Evolutionary conservation across 495 filamentous ascomycete species (phyloP).

Genomic region (Aspergillus olivimuriae): DNA sequence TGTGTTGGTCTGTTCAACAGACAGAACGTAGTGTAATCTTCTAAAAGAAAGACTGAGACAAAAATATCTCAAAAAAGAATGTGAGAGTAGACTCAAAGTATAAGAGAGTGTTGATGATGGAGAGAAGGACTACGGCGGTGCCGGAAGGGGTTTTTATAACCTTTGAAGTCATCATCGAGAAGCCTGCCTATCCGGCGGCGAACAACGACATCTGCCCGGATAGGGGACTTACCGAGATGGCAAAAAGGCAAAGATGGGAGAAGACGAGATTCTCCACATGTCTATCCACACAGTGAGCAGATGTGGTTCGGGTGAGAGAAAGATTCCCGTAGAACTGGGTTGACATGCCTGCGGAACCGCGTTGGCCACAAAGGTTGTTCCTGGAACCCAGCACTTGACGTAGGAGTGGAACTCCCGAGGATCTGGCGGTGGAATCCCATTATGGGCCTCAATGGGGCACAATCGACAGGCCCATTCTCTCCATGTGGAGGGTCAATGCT

Average conservation of each 20-base stretch:
- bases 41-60: not conserved
- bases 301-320: not conserved
- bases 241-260: not conserved
- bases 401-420: not conserved
- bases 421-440: not conserved
- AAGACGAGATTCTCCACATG: not conserved
- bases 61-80: not conserved
- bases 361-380: not conserved
- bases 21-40: not conserved
- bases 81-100: not conserved
- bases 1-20: not conserved
- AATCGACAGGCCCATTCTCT: no score
- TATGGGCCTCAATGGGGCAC: no score
- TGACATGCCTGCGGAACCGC: not conserved
- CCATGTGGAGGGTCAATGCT: no score
- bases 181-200: not conserved
- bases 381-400: not conserved
- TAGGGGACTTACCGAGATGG: not conserved
- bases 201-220: not conserved
- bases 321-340: not conserved
- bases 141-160: slow-evolving; percentile 6
- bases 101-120: not conserved
- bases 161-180: not conserved
- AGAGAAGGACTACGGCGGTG: no score
- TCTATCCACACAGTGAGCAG: not conserved